Percentiles rank a stretch among this genome's conserved stretches.
Conservation (phyloP, 306 rosid genomes). For the Sechiopsis laciniata region DNA sequence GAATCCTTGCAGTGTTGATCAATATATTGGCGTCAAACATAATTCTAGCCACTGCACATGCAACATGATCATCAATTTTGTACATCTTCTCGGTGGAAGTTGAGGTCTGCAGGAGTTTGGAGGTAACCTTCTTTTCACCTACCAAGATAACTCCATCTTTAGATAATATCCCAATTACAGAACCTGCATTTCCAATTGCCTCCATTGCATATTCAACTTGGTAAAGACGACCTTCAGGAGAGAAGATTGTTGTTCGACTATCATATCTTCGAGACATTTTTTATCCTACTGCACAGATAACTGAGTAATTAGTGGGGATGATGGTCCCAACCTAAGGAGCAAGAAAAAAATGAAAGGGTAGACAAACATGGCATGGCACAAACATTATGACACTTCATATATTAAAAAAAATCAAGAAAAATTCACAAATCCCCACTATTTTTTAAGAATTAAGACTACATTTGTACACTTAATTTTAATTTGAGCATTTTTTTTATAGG, state of each 20-base stretch:
- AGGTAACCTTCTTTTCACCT: conserved; percentile 39
- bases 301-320: not conserved
- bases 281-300: not conserved
- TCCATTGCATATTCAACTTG: conserved; percentile 40
- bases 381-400: not conserved
- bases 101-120: conserved; percentile 36
- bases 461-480: not conserved
- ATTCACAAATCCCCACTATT: not conserved
- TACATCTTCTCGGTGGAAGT: conserved; percentile 39
- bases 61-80: conserved; percentile 34
- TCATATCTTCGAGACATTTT: conserved; percentile 38
- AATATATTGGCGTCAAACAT: too few relatives aligned
- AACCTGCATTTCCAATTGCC: conserved; percentile 41
- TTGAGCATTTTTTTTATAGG: not conserved
- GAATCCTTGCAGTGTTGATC: too few relatives aligned
- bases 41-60: too few relatives aligned
- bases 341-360: not conserved
- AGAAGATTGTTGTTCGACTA: conserved; percentile 40
- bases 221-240: conserved; percentile 39
- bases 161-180: conserved; percentile 34
- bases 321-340: too few relatives aligned
- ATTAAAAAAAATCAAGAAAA: not conserved
- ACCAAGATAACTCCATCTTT: conserved; percentile 38
- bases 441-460: not conserved
- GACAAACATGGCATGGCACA: not conserved